These are phyloP conservation scores for Fusarium drepaniforme DNA, from an alignment of 2,329 filamentous ascomycete species.

Conservation along the genomic window DNA sequence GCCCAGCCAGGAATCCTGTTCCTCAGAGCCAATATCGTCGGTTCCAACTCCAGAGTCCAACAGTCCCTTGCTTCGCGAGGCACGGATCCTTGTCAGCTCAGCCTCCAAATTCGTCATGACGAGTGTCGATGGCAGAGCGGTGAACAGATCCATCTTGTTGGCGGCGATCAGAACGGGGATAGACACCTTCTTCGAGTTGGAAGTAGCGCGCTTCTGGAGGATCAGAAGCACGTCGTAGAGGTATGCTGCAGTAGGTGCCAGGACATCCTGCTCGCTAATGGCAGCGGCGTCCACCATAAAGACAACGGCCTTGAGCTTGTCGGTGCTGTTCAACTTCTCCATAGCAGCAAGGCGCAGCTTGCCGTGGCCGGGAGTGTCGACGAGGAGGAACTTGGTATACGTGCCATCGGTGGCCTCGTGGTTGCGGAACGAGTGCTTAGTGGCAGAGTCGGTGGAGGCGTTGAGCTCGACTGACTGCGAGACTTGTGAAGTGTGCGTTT, in stretches of 20 bases:
- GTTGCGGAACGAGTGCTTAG: constrained; percentile 62
- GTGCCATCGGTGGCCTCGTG: constrained; percentile 66
- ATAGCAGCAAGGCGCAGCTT: constrained; percentile 85
- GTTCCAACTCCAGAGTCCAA: constrained; percentile 83
- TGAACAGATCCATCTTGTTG: constrained; percentile 97
- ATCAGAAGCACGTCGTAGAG: constrained; percentile 89
- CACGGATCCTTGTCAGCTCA: constrained; percentile 83
- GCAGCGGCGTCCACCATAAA: constrained; percentile 91
- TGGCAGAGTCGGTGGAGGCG: constrained; percentile 60
- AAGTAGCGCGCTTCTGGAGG: constrained; percentile 79
- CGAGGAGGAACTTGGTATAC: constrained; percentile 79
- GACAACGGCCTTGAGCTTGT: constrained; percentile 77
- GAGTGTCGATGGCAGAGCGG: constrained; percentile 82
- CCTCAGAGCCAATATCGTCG: constrained; percentile 71
- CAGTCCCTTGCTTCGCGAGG: constrained; percentile 82
- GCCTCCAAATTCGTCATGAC: constrained; percentile 82
- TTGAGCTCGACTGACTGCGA: constrained; percentile 67
- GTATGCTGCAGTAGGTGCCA: constrained; percentile 83
- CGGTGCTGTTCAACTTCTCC: constrained; percentile 56
- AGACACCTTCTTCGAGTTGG: constrained; percentile 50
- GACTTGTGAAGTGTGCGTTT: constrained; percentile 69
- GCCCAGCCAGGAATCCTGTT: constrained; percentile 87
- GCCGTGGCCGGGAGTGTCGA: constrained; percentile 95
- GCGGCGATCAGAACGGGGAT: constrained; percentile 87
- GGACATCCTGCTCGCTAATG: constrained; percentile 67